phyloP scores from a whole-genome alignment of 192 early-diverging fungal genomes.

The Jimgerdemannia flammicorona region DNA sequence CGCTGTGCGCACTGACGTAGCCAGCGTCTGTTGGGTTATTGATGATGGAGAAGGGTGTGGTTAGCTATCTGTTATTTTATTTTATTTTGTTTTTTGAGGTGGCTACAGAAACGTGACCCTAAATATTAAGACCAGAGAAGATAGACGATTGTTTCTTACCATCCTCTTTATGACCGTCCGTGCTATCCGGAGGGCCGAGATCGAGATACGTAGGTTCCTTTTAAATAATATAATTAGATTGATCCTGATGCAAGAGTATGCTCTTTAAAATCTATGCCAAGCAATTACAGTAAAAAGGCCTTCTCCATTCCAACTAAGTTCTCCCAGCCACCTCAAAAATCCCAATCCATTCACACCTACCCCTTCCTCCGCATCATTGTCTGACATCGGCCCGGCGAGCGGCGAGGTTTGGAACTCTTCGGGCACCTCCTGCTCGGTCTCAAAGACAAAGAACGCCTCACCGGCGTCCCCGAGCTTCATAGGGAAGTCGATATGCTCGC shows the following conservation, averaged over 20 bases:
- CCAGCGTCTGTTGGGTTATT: constrained; percentile 35
- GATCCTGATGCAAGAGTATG: too few species aligned
- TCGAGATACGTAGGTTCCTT: constrained; percentile 32
- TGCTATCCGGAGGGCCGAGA: constrained; percentile 22
- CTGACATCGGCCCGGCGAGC: constrained; percentile 54
- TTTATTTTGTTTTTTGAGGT: too few species aligned
- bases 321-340: too few species aligned
- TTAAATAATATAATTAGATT: not conserved
- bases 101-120: too few species aligned
- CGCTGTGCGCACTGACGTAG: constrained; percentile 69
- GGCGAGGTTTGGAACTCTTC: constrained; percentile 94
- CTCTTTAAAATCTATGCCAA: too few species aligned
- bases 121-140: too few species aligned
- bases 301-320: too few species aligned
- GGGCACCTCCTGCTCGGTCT: constrained; percentile 87
- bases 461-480: constrained; percentile 99
- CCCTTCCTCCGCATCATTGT: constrained; percentile 24
- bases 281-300: too few species aligned
- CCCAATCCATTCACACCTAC: constrained; percentile 3
- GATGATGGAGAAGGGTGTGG: too few species aligned
- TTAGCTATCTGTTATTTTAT: too few species aligned
- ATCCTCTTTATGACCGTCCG: constrained; percentile 6
- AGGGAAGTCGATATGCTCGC: constrained; percentile 61
- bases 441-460: constrained; percentile 97
- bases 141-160: not conserved